These are phyloP conservation scores for Peniophora sp. DNA, from an alignment of 1,284 basidiomycete species.

Conservation along the genomic window DNA sequence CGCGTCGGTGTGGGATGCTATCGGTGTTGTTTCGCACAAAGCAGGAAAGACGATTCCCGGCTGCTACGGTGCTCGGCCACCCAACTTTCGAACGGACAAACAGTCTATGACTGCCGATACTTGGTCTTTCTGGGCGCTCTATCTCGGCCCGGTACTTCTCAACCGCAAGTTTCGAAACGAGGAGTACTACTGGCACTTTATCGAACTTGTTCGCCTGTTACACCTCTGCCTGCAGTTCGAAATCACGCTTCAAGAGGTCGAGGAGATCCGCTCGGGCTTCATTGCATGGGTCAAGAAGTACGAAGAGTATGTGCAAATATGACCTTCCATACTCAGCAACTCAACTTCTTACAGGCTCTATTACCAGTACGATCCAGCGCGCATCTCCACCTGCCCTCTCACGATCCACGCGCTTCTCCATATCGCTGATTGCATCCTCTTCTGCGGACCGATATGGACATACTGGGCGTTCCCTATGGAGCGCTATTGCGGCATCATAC, in stretches of 20 bases:
- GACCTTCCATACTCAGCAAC: neutral
- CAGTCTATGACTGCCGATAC: conserved; percentile 19
- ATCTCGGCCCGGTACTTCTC: conserved; percentile 32
- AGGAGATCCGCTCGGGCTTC: conserved; percentile 24
- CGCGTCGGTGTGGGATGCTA: conserved; percentile 27
- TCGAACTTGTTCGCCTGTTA: conserved; percentile 29
- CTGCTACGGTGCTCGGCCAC: conserved; percentile 27
- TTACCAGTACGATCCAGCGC: conserved; percentile 23
- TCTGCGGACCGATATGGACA: conserved; percentile 29
- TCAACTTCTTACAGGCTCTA: conserved; percentile 26
- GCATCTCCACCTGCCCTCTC: conserved; percentile 26
- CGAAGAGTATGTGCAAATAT: conserved; percentile 24
- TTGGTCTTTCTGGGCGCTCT: conserved; percentile 30
- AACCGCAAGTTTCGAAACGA: conserved; percentile 16
- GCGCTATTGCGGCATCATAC: conserved; percentile 17
- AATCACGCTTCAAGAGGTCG: conserved; percentile 24
- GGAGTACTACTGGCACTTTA: conserved; percentile 34
- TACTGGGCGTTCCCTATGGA: conserved; percentile 37
- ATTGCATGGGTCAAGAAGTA: conserved; percentile 32
- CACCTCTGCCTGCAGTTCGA: conserved; percentile 32
- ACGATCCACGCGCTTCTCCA: conserved; percentile 35
- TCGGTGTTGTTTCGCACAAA: conserved; percentile 25
- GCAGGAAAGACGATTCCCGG: conserved; percentile 27
- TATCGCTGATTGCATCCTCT: conserved; percentile 24
- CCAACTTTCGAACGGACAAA: conserved; percentile 26